A percentile compares a stretch with the other conserved stretches of the same genome.
Evolutionary conservation across 371 early-diverging fungal genomes (phyloP).

Genomic region (Entomophthora muscae): DNA sequence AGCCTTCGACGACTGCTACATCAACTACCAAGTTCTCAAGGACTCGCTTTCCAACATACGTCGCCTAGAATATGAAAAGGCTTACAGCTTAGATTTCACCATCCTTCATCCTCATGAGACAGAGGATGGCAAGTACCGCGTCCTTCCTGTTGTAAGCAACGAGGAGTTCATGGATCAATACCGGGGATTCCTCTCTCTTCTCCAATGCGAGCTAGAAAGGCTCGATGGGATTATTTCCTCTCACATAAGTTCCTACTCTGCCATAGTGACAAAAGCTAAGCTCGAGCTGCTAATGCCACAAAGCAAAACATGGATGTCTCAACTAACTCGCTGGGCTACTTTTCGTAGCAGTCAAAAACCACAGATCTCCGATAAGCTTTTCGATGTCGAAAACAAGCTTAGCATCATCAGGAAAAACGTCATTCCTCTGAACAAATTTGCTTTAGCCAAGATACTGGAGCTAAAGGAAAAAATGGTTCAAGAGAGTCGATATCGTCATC

Average conservation of each 20-base stretch:
- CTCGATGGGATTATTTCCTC: neutral
- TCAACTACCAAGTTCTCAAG: neutral
- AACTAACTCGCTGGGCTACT: neutral
- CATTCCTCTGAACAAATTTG: slow-evolving; percentile 4
- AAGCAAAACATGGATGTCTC: neutral
- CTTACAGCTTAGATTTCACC: neutral
- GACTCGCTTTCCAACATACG: neutral
- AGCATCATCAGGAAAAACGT: neutral
- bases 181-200: neutral
- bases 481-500: neutral
- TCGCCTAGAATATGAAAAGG: neutral
- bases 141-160: neutral
- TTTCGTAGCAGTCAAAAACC: neutral
- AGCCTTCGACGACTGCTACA: neutral
- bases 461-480: neutral
- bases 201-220: neutral
- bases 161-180: neutral
- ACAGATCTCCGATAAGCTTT: neutral
- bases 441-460: neutral
- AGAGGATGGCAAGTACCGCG: neutral
- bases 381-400: neutral
- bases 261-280: neutral
- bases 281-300: neutral
- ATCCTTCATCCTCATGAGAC: neutral
- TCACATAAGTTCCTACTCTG: neutral